A percentile compares a stretch with the other conserved stretches of the same genome.
Conservation (phyloP, 2,329 filamentous ascomycete genomes). For the Talaromyces sp. region DNA sequence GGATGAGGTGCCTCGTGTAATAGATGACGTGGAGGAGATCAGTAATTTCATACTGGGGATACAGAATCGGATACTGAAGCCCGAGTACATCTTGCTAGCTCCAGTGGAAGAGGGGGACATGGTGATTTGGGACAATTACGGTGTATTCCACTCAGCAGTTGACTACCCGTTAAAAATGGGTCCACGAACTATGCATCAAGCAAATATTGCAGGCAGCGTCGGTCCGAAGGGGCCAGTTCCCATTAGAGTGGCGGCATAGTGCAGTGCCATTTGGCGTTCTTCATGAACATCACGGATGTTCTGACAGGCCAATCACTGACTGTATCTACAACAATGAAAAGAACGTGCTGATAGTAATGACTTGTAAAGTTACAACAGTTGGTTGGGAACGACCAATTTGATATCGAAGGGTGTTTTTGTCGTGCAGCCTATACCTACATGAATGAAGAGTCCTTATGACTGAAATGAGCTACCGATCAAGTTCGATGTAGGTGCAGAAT, state of each 20-base stretch:
- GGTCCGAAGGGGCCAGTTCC: constrained; percentile 28
- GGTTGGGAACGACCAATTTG: neutral
- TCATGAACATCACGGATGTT: neutral
- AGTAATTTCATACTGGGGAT: constrained; percentile 3
- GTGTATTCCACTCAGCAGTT: constrained; percentile 43
- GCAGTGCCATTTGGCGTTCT: neutral
- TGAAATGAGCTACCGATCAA: neutral
- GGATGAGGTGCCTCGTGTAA: neutral
- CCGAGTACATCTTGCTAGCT: constrained; percentile 42
- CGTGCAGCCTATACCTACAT: neutral
- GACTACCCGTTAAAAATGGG: constrained; percentile 43
- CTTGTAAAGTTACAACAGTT: neutral
- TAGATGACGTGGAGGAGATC: constrained; percentile 13
- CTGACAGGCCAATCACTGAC: neutral
- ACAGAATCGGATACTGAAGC: constrained; percentile 21
- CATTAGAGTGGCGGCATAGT: neutral
- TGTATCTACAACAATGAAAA: neutral
- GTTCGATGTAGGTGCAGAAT: neutral
- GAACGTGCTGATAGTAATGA: neutral
- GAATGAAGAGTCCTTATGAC: neutral
- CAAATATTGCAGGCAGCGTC: constrained; percentile 40
- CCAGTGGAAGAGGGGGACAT: constrained; percentile 44
- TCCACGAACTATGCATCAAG: constrained; percentile 46
- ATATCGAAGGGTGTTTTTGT: neutral
- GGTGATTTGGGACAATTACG: constrained; percentile 46